Conservation (phyloP, 2,329 filamentous ascomycete species). For the Trematosphaeria pertusa region DNA sequence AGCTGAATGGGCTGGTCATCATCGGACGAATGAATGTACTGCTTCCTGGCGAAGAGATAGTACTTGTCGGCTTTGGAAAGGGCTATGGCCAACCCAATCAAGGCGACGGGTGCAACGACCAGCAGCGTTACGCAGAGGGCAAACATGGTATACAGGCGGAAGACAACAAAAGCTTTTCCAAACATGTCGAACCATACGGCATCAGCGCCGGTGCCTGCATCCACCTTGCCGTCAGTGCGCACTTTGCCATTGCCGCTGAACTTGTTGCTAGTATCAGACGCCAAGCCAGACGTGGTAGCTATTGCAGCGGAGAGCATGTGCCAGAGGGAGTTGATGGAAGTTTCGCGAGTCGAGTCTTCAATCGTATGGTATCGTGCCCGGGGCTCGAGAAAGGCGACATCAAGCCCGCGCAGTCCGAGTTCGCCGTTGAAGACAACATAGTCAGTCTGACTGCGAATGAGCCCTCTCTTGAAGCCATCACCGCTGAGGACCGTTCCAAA, state of each 20-base stretch:
- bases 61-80: slow-evolving; percentile 79
- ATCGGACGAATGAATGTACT: slow-evolving; percentile 66
- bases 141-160: slow-evolving; percentile 83
- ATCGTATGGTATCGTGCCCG: slow-evolving; percentile 89
- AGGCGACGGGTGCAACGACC: slow-evolving; percentile 75
- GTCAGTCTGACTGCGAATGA: slow-evolving; percentile 87
- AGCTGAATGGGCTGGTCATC: slow-evolving; percentile 68
- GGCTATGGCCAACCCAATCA: slow-evolving; percentile 72
- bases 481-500: slow-evolving; percentile 83
- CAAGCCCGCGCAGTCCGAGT: slow-evolving; percentile 84
- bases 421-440: slow-evolving; percentile 81
- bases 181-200: slow-evolving; percentile 96
- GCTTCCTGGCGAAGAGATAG: slow-evolving; percentile 80
- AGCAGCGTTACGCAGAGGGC: slow-evolving; percentile 85
- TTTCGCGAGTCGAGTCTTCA: slow-evolving; percentile 83
- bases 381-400: slow-evolving; percentile 90
- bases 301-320: slow-evolving; percentile 92
- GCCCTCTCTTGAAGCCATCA: slow-evolving; percentile 81
- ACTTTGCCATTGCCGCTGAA: slow-evolving; percentile 70
- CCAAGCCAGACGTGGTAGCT: slow-evolving; percentile 74
- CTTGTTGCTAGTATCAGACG: slow-evolving; percentile 68
- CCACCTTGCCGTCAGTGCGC: slow-evolving; percentile 66
- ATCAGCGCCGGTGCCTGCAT: slow-evolving; percentile 69
- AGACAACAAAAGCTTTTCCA: slow-evolving; percentile 78
- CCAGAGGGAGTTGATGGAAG: slow-evolving; percentile 77